These are phyloP conservation scores for Aspergillus sp. DNA, from an alignment of 2,329 filamentous ascomycete genomes.

Conservation along the genomic window DNA sequence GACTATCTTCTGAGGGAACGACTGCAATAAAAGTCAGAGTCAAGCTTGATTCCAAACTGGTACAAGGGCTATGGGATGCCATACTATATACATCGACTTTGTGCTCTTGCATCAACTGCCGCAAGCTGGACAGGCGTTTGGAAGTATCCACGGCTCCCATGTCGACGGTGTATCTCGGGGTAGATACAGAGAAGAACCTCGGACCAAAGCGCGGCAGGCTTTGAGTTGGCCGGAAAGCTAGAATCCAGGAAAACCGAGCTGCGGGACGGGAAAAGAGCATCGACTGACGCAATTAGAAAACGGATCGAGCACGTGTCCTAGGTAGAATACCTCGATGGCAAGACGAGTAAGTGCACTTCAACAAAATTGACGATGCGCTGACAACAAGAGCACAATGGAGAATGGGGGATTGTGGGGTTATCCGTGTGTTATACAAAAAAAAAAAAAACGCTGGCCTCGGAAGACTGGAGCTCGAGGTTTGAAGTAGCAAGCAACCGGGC, in stretches of 20 bases:
- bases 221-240: constrained; percentile 28
- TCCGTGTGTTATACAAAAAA: neutral
- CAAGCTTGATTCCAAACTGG: constrained; percentile 11
- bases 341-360: constrained; percentile 10
- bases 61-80: constrained; percentile 19
- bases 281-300: constrained; percentile 19
- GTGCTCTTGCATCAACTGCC: constrained; percentile 81
- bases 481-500: neutral
- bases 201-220: constrained; percentile 26
- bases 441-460: neutral
- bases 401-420: neutral
- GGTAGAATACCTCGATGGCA: constrained; percentile 11
- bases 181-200: constrained; percentile 40
- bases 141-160: constrained; percentile 82
- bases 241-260: constrained; percentile 30
- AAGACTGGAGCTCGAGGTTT: neutral
- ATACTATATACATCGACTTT: constrained; percentile 91
- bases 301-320: constrained; percentile 19
- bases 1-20: constrained; percentile 93
- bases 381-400: neutral
- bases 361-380: constrained; percentile 8
- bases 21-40: constrained; percentile 58
- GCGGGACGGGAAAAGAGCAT: constrained; percentile 37
- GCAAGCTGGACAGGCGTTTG: constrained; percentile 70
- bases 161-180: constrained; percentile 44